Conservation (phyloP, 1,284 basidiomycete species). For the Prillingera fragicola region DNA sequence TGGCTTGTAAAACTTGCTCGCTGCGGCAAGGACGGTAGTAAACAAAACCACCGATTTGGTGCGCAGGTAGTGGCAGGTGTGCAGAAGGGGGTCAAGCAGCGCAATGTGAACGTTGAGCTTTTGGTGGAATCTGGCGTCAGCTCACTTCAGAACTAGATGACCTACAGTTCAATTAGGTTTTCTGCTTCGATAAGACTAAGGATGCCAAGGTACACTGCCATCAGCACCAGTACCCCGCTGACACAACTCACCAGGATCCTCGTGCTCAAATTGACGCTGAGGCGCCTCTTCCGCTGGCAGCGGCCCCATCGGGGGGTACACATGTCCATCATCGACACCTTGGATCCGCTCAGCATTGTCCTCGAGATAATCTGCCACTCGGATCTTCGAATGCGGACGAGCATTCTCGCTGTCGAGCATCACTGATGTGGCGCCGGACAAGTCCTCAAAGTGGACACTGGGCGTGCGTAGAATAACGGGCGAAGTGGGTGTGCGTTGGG, state of each 20-base stretch:
- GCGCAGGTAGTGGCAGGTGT: slow-evolving; percentile 9
- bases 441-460: neutral
- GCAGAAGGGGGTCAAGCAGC: slow-evolving; percentile 12
- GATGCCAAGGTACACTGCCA: neutral
- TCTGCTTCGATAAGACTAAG: neutral
- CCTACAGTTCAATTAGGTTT: neutral
- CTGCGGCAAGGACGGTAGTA: slow-evolving; percentile 9
- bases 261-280: neutral
- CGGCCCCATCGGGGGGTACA: neutral
- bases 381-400: too few species aligned
- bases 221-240: neutral
- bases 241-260: neutral
- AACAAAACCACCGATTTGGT: slow-evolving; percentile 6
- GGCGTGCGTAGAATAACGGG: neutral
- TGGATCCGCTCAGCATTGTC: too few species aligned
- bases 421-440: neutral
- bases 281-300: neutral
- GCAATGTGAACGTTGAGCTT: slow-evolving; percentile 13
- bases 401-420: too few species aligned
- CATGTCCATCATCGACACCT: too few species aligned
- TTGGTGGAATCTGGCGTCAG: slow-evolving; percentile 2
- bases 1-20: slow-evolving; percentile 9
- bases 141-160: neutral
- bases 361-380: too few species aligned
- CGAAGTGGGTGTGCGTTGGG: neutral